Conservation (phyloP, 2,329 filamentous ascomycete species). For the Pochonia chlamydosporia region DNA sequence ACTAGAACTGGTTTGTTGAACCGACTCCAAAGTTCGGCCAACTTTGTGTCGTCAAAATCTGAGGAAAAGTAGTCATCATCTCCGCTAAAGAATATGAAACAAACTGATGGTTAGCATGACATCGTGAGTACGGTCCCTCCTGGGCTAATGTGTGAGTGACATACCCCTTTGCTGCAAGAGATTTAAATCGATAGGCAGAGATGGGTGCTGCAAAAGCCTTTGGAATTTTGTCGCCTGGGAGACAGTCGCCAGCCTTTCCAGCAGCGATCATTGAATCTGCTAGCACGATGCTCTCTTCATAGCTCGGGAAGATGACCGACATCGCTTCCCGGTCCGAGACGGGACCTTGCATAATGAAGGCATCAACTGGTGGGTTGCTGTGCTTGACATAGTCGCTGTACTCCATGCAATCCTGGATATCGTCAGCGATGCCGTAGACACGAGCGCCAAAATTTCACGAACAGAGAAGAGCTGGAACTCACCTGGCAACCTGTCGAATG, state of each 20-base stretch:
- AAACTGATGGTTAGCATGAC: background rate
- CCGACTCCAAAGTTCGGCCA: slow-evolving; percentile 59
- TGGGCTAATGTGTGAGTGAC: slow-evolving; percentile 15
- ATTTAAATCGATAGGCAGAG: slow-evolving; percentile 47
- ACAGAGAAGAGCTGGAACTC: slow-evolving; percentile 7
- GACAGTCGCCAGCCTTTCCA: slow-evolving; percentile 47
- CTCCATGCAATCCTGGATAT: slow-evolving; percentile 47
- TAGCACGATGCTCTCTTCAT: slow-evolving; percentile 38
- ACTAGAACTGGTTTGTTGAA: slow-evolving; percentile 57
- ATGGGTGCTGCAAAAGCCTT: slow-evolving; percentile 37
- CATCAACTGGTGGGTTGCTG: slow-evolving; percentile 55
- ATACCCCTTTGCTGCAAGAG: slow-evolving; percentile 44
- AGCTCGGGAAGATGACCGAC: slow-evolving; percentile 36
- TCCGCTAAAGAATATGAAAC: slow-evolving; percentile 37
- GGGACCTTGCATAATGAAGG: slow-evolving; percentile 73
- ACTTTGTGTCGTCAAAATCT: slow-evolving; percentile 54
- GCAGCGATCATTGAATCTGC: slow-evolving; percentile 50
- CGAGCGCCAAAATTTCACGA: background rate
- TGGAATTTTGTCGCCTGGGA: slow-evolving; percentile 43
- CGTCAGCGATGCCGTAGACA: background rate
- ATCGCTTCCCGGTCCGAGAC: slow-evolving; percentile 71
- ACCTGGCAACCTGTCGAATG: slow-evolving; percentile 56
- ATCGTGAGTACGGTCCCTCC: background rate
- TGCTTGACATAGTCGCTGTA: slow-evolving; percentile 41
- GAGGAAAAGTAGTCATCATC: slow-evolving; percentile 88